Percentiles rank a stretch among this genome's conserved stretches.
Evolutionary conservation across 768 basidiomycete genomes (phyloP).

Genomic region (Hortiboletus flavorubellus): DNA sequence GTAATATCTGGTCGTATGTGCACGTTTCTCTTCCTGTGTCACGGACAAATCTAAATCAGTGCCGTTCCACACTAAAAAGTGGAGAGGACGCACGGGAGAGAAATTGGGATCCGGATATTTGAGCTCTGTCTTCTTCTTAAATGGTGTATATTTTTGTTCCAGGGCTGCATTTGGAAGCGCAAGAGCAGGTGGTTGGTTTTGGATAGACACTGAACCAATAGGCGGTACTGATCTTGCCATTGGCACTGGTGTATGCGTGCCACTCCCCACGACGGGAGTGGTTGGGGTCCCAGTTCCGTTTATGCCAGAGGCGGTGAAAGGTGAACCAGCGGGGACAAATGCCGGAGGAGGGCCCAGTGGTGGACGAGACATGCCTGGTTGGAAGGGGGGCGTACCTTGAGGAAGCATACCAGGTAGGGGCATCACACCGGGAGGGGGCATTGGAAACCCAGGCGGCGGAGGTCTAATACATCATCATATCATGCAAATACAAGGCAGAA

Average conservation of each 20-base stretch:
- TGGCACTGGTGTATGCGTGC: slow-evolving; percentile 19
- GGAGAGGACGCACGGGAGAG: slow-evolving; percentile 54
- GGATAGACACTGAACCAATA: slow-evolving; percentile 23
- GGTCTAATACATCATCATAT: slow-evolving; percentile 31
- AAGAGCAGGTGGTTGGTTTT: slow-evolving; percentile 28
- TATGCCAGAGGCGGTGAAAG: slow-evolving; percentile 25
- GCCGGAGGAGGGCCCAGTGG: slow-evolving; percentile 35
- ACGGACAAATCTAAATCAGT: not conserved
- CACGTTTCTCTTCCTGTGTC: slow-evolving; percentile 75
- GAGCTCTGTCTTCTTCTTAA: slow-evolving; percentile 73
- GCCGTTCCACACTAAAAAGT: not conserved
- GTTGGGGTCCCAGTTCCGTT: slow-evolving; percentile 21
- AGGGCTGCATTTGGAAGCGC: slow-evolving; percentile 54
- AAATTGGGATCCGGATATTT: slow-evolving; percentile 79
- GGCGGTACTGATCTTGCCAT: slow-evolving; percentile 11
- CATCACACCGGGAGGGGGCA: slow-evolving; percentile 43
- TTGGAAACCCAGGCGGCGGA: slow-evolving; percentile 53
- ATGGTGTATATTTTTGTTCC: slow-evolving; percentile 64
- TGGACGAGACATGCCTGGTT: slow-evolving; percentile 36
- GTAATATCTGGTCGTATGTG: slow-evolving; percentile 61
- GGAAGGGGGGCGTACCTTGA: slow-evolving; percentile 37
- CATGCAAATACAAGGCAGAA: slow-evolving; percentile 4
- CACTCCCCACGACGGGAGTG: slow-evolving; percentile 21
- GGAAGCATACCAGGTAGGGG: slow-evolving; percentile 35
- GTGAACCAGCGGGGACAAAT: slow-evolving; percentile 34